Base-by-base conservation (phyloP, 2,329 filamentous ascomycete genomes). In the Cladosporium sp. region DNA sequence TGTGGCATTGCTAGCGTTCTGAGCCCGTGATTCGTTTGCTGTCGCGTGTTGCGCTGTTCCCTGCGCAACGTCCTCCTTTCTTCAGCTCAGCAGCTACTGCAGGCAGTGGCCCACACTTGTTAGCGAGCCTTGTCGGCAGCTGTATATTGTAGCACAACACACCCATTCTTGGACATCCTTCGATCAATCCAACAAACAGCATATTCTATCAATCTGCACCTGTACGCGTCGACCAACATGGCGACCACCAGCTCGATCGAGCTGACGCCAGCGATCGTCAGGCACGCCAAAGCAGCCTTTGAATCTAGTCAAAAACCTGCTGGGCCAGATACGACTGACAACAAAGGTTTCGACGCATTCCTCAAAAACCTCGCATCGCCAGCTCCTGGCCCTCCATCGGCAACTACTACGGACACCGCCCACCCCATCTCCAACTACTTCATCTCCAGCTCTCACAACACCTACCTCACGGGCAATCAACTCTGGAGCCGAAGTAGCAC, bases 401-500 rank as follows among this genome's bases (percentile, higher is more conserved):
- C 67, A 9, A 60, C 65, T 20, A 50, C 63, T n/a, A 39, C 63
- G 14, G 70, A 73, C 54, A 61, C 61, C 3, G 64, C 60, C 17
- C 69, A 73, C 57, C 89, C 90, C 3, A 80, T 96, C 59, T 90
- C 88, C 49, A 91, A 95, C 71, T 97, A 97, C 76, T 97, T 91
- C 73, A 92, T 97, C 72, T 96, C 88, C 62, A 95, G 90, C 65
- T 96, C 91, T 70, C 92, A 97, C 78, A 97, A 97, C 72, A 97
- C 92, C 0, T 97, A 96, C 72, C 79, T 96, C 42, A 87, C 87
- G 1, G 92, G 92, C 2, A 92, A 96, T 67, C 93, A 97, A 74
- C 80, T 94, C 40, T 87, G 85, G 61, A 91, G 90, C 49, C 84
- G 85, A 60, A 88, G 89, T 60, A 91, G 88, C 28, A 85, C 88